A percentile compares a stretch with the other conserved stretches of the same genome.
Conservation (phyloP, 2,329 filamentous ascomycete genomes). For the Lasiodiplodia hormozganensis region DNA sequence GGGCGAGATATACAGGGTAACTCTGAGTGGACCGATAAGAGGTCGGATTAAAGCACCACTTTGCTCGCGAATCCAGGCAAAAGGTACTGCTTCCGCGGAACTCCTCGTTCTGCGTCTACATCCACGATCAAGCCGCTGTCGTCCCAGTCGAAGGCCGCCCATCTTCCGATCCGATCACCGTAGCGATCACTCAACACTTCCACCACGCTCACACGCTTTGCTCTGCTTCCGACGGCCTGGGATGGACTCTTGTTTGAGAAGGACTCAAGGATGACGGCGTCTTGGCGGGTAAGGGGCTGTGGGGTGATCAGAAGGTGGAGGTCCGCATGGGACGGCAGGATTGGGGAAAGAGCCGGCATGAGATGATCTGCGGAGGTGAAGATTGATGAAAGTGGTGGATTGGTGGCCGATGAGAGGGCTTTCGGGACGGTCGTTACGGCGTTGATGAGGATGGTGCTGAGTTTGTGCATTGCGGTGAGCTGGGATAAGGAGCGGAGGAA, state of each 20-base stretch:
- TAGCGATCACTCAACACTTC: constrained; percentile 54
- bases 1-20: background rate
- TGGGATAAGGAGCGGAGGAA: constrained; percentile 51
- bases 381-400: constrained; percentile 42
- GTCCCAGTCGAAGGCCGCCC: constrained; percentile 36
- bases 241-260: background rate
- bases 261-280: constrained; percentile 44
- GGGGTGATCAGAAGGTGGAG: constrained; percentile 49
- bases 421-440: constrained; percentile 34
- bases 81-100: constrained; percentile 5
- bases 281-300: constrained; percentile 43
- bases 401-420: background rate
- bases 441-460: constrained; percentile 52
- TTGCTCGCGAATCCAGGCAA: constrained; percentile 19
- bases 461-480: constrained; percentile 45
- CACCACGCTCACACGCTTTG: constrained; percentile 44
- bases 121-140: background rate
- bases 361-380: constrained; percentile 45
- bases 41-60: background rate
- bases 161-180: constrained; percentile 46
- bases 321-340: constrained; percentile 48
- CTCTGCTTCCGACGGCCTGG: constrained; percentile 12
- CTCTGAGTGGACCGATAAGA: background rate
- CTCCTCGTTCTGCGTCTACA: background rate
- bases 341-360: constrained; percentile 46